Evolutionary conservation across 805 yeast species (phyloP).

Genomic region (Deakozyma indianensis): DNA sequence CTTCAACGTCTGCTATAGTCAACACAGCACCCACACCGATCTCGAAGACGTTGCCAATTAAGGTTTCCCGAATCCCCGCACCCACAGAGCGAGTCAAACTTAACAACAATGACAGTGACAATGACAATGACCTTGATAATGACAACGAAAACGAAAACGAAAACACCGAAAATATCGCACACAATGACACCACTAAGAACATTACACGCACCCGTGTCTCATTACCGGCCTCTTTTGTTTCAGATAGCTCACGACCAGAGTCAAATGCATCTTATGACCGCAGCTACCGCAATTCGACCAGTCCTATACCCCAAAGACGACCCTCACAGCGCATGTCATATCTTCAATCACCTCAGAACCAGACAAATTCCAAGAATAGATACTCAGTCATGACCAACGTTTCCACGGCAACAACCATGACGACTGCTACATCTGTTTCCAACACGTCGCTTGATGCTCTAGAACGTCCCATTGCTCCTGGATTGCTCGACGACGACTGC

Average conservation of each 20-base stretch:
- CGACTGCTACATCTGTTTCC: conserved; percentile 2
- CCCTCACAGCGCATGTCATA: conserved; percentile 2
- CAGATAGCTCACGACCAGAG: not conserved
- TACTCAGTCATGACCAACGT: conserved; percentile 1
- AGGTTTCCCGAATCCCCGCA: not conserved
- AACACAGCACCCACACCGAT: not conserved
- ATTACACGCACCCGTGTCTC: not conserved
- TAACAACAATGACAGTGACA: conserved; percentile 1
- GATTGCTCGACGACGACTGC: conserved; percentile 3
- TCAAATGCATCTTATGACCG: not conserved
- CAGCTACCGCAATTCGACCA: conserved; percentile 2
- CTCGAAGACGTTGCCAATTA: not conserved
- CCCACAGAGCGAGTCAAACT: not conserved
- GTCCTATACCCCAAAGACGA: not conserved
- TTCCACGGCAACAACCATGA: not conserved
- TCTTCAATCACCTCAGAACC: not conserved
- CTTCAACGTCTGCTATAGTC: not conserved
- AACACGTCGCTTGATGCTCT: conserved; percentile 6
- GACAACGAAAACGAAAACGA: no score
- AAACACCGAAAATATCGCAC: not conserved
- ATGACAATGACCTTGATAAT: no score
- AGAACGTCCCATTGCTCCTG: conserved; percentile 7
- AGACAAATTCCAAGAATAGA: not conserved
- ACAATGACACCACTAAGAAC: not conserved
- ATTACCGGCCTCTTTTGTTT: not conserved